Evolutionary conservation across 2,329 filamentous ascomycete genomes (phyloP), one percentile per base, ranked within the genome.

Genomic region (Pleomassaria siparia): DNA sequence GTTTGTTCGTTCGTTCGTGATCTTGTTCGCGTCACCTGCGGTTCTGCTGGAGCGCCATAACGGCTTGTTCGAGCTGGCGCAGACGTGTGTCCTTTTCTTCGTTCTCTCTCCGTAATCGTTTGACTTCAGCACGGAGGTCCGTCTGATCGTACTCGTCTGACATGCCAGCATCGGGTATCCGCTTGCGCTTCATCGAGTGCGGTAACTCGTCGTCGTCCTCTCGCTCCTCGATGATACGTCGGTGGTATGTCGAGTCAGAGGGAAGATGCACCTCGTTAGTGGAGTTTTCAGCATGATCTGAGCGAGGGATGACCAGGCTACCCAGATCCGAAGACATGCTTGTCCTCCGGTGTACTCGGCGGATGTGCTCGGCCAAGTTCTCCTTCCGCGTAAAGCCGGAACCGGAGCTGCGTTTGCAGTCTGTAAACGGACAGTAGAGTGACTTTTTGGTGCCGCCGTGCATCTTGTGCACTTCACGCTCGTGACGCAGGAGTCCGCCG

Each of bases 301-400:
- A 51, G 25, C 63, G 58, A 22, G 41, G 42, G 42, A 68, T 63
- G 30, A 69, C 54, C 25, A 68, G 43, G 47, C 61, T 59, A 43
- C 67, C 62, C 49, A 69, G 55, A 50, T 70, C 67, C 6, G 60
- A 63, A 43, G 64, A 67, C 57, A 62, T 66, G 49, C 67, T 71
- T 18, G 67, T 66, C 40, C 67, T 54, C 18, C 70, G 67, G 67
- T 97, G 92, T n/a, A 95, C 89, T 21, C 92, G 85, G 16, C 92
- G 87, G 15, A 96, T 76, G 72, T 97, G 92, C 72, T 97, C 92
- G 66, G 92, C 91, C 3, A 96, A 78, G 62, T 97, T 97, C 73
- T 97, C 92, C 64, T 91, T 88, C 41, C 92, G 84, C 8, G 91
- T 95, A 70, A 97, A 97, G 18, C 91, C 91, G 62, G 90, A 89